phyloP scores from a whole-genome alignment of 2,329 filamentous ascomycete species.

The Nemania abortiva region DNA sequence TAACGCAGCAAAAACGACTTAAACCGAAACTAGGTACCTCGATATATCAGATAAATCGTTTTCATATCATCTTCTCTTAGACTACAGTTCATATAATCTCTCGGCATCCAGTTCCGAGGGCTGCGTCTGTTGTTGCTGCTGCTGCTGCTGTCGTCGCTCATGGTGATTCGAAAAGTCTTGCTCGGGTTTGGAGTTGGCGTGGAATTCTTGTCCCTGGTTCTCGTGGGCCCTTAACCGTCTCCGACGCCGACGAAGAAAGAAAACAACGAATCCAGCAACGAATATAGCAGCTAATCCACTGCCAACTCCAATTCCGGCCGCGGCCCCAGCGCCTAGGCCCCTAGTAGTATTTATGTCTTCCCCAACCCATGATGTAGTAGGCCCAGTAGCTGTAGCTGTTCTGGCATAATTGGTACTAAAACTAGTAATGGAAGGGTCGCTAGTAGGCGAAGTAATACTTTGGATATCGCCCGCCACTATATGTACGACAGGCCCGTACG shows the following conservation, averaged over 20 bases:
- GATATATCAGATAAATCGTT: not conserved
- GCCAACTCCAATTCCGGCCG: conserved; percentile 28
- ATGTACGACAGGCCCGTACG: conserved; percentile 27
- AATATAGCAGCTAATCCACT: conserved; percentile 18
- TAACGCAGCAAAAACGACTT: not conserved
- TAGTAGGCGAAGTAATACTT: conserved; percentile 1
- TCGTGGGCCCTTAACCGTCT: not conserved
- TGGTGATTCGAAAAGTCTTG: not conserved
- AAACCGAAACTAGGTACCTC: not conserved
- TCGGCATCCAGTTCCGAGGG: not conserved
- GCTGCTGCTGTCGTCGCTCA: not conserved
- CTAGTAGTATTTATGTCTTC: not conserved
- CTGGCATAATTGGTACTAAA: not conserved
- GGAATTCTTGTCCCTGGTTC: not conserved
- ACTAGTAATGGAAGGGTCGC: not conserved
- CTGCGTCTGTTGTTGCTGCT: not conserved
- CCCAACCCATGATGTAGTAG: not conserved
- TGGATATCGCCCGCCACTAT: conserved; percentile 18
- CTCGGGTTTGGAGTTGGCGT: not conserved
- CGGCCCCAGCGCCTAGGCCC: conserved; percentile 7
- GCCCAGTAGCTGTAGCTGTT: not conserved
- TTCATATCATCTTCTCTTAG: not conserved
- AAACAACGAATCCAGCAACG: not conserved
- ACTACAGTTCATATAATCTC: not conserved
- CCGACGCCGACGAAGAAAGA: not conserved